Conservation (phyloP, 2,329 filamentous ascomycete genomes). For the Colletotrichum endophyticum region DNA sequence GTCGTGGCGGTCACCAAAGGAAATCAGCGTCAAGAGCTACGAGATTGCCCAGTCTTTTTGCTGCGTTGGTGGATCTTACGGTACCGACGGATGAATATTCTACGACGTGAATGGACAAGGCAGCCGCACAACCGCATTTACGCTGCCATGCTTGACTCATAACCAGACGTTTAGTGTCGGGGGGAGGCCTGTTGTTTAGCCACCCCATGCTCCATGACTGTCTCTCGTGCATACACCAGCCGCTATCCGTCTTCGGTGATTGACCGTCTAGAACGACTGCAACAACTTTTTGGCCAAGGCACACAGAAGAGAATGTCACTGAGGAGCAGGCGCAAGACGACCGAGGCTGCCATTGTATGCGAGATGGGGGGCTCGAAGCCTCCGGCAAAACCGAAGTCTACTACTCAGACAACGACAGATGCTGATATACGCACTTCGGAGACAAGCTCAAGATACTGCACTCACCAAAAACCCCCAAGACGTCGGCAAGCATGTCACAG, state of each 20-base stretch:
- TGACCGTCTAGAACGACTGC: slow-evolving; percentile 4
- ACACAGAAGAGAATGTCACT: not conserved
- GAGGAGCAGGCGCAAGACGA: not conserved
- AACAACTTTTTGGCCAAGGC: not conserved
- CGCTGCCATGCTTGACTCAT: slow-evolving; percentile 19
- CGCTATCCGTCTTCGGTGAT: slow-evolving; percentile 11
- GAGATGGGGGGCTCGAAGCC: not conserved
- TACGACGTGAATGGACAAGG: slow-evolving; percentile 13
- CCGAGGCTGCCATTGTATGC: not conserved
- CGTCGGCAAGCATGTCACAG: not conserved
- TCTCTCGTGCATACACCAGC: not conserved
- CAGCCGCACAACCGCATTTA: slow-evolving; percentile 13
- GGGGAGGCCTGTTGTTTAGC: slow-evolving; percentile 13
- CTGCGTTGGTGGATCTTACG: not conserved
- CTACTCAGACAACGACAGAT: not conserved
- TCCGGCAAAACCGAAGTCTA: not conserved
- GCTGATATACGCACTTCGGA: not conserved
- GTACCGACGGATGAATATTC: slow-evolving; percentile 4
- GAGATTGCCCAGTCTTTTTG: not conserved
- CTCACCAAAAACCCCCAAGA: not conserved
- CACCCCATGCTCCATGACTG: slow-evolving; percentile 6
- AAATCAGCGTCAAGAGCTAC: slow-evolving; percentile 1
- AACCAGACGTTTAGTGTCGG: slow-evolving; percentile 6
- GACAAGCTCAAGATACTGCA: not conserved
- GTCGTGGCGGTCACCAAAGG: not conserved